A percentile compares a stretch with the other conserved stretches of the same genome.
phyloP scores from a whole-genome alignment of 2,329 filamentous ascomycete genomes.

The Macrophomina pseudophaseolina region DNA sequence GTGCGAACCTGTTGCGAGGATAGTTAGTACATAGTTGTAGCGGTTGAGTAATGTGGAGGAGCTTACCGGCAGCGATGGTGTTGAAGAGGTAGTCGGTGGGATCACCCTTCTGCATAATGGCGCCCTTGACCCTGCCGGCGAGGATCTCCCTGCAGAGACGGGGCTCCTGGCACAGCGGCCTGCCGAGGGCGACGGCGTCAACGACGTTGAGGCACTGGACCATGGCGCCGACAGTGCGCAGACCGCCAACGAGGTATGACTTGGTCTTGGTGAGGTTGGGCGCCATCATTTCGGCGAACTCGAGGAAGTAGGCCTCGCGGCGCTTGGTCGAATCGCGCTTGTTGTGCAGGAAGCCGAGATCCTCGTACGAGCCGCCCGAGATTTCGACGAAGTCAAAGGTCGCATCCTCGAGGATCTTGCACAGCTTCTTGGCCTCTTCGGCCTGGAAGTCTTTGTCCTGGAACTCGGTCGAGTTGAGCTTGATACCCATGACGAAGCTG shows the following conservation, averaged over 20 bases:
- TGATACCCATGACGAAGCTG: constrained; percentile 55
- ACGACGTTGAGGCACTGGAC: constrained; percentile 60
- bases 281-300: constrained; percentile 60
- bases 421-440: constrained; percentile 55
- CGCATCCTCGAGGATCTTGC: constrained; percentile 51
- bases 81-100: constrained; percentile 26
- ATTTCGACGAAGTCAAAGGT: constrained; percentile 62
- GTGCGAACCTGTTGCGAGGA: constrained; percentile 14
- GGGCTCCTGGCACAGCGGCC: constrained; percentile 59
- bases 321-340: constrained; percentile 60
- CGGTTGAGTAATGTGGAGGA: neutral
- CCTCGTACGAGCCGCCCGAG: constrained; percentile 63
- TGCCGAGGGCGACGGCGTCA: constrained; percentile 65
- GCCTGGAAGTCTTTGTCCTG: constrained; percentile 54
- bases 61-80: constrained; percentile 26
- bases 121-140: constrained; percentile 47
- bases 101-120: constrained; percentile 27
- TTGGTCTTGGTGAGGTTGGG: constrained; percentile 58
- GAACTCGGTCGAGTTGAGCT: constrained; percentile 60
- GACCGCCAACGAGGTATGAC: constrained; percentile 62
- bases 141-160: constrained; percentile 53
- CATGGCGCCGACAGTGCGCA: constrained; percentile 61
- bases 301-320: constrained; percentile 62
- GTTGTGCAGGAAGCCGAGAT: constrained; percentile 54
- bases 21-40: neutral